Percentiles rank a stretch among this genome's conserved stretches.
Evolutionary conservation across 2,329 filamentous ascomycete genomes (phyloP).

Genomic region (Epicoccum nigrum): DNA sequence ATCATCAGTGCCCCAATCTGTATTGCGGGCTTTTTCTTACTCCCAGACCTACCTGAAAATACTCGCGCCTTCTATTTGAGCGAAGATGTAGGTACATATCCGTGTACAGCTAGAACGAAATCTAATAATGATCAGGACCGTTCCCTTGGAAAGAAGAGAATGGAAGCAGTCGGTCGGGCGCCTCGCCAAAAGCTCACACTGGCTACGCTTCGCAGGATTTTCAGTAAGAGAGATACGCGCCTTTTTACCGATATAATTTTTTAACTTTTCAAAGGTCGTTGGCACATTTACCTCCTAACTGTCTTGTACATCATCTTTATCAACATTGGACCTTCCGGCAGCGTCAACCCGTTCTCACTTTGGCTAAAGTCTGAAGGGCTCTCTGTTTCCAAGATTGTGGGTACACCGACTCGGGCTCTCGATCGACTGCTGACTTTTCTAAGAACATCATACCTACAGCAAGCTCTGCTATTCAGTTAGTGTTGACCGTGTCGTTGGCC

Average conservation of each 20-base stretch:
- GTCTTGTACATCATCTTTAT: constrained; percentile 28
- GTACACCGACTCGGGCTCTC: not conserved
- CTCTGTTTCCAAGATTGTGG: constrained; percentile 23
- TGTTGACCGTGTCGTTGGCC: constrained; percentile 23
- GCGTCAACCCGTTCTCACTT: constrained; percentile 28
- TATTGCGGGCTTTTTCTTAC: constrained; percentile 21
- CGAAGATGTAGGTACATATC: constrained; percentile 12
- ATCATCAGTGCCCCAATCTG: constrained; percentile 23
- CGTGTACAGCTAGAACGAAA: no score
- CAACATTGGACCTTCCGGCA: constrained; percentile 21
- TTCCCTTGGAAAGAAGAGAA: constrained; percentile 21
- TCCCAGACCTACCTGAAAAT: constrained; percentile 30
- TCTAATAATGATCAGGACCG: constrained; percentile 14
- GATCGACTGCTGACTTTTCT: not conserved
- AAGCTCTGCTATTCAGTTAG: constrained; percentile 24
- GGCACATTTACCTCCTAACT: constrained; percentile 28
- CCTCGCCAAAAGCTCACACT: constrained; percentile 21
- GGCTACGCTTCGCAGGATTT: constrained; percentile 24
- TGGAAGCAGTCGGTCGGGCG: constrained; percentile 23
- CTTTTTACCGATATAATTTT: fast-evolving
- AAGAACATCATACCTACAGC: constrained; percentile 29
- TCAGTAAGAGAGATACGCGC: constrained; percentile 2
- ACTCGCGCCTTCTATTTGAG: constrained; percentile 20
- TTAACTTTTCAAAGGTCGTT: constrained; percentile 15
- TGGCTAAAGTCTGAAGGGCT: constrained; percentile 23